Conservation (phyloP, 352 stramenopile genomes). For the Globisporangium viniferum region DNA sequence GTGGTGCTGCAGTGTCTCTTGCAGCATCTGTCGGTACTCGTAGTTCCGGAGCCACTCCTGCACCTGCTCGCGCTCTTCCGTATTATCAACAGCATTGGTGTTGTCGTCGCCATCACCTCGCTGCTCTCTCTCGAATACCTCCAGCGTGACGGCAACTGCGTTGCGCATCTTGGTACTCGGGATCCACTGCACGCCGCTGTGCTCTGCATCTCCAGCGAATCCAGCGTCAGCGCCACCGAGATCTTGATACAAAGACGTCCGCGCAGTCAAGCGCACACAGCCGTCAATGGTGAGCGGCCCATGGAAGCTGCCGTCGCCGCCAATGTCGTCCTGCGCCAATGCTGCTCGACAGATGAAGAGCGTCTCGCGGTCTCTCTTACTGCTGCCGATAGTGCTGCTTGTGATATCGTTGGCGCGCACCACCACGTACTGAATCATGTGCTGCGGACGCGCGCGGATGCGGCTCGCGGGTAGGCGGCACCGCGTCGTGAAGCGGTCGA, state of each 20-base stretch:
- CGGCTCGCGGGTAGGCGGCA: conserved; percentile 38
- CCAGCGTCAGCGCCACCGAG: conserved; percentile 18
- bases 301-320: background rate
- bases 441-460: conserved; percentile 28
- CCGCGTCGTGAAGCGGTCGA: conserved; percentile 57
- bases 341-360: conserved; percentile 43
- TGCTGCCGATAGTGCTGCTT: background rate
- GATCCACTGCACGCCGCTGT: conserved; percentile 39
- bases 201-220: background rate
- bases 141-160: conserved; percentile 52
- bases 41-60: conserved; percentile 20
- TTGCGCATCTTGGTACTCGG: conserved; percentile 32
- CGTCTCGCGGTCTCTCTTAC: background rate
- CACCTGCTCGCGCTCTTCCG: background rate
- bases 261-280: conserved; percentile 23
- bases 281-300: conserved; percentile 18
- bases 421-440: conserved; percentile 34
- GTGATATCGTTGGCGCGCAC: conserved; percentile 10
- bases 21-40: conserved; percentile 44
- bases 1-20: conserved; percentile 55
- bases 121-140: conserved; percentile 20
- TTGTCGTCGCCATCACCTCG: background rate
- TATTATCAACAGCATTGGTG: background rate
- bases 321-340: conserved; percentile 12
- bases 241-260: conserved; percentile 13